Conservation (phyloP, 2,329 filamentous ascomycete species). For the Clarireedia hainanense region DNA sequence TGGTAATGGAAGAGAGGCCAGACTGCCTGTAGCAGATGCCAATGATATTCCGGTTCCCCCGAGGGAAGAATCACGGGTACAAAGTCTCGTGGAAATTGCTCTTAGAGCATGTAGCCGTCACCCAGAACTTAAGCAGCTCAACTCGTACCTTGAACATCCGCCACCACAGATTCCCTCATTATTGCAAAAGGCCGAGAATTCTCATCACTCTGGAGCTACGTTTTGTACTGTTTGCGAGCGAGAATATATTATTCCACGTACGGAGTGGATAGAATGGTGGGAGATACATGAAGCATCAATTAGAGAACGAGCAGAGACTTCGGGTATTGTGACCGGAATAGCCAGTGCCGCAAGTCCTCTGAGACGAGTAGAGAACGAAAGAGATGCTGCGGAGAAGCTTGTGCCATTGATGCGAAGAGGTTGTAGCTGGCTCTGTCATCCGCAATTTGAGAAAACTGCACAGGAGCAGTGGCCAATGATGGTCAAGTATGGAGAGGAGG, state of each 20-base stretch:
- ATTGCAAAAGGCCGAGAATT: constrained; percentile 26
- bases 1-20: background rate
- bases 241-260: constrained; percentile 40
- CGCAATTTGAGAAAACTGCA: background rate
- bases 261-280: constrained; percentile 59
- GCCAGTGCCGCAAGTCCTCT: constrained; percentile 19
- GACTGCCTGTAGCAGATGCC: constrained; percentile 14
- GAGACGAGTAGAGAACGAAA: constrained; percentile 22
- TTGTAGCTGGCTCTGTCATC: constrained; percentile 30
- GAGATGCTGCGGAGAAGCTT: constrained; percentile 27
- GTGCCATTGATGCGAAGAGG: constrained; percentile 30
- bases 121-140: constrained; percentile 19
- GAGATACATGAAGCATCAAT: constrained; percentile 29
- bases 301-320: background rate
- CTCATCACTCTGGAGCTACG: constrained; percentile 41
- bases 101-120: constrained; percentile 20
- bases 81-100: constrained; percentile 27
- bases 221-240: constrained; percentile 45
- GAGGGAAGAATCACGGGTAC: constrained; percentile 20
- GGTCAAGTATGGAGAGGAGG: background rate
- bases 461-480: too few relatives aligned
- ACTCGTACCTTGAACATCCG: constrained; percentile 15
- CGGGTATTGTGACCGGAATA: background rate
- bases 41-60: constrained; percentile 18
- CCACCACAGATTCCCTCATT: constrained; percentile 20